Evolutionary conservation across 108 stramenopile species (phyloP).

Genomic region (Ochromonas danica): DNA sequence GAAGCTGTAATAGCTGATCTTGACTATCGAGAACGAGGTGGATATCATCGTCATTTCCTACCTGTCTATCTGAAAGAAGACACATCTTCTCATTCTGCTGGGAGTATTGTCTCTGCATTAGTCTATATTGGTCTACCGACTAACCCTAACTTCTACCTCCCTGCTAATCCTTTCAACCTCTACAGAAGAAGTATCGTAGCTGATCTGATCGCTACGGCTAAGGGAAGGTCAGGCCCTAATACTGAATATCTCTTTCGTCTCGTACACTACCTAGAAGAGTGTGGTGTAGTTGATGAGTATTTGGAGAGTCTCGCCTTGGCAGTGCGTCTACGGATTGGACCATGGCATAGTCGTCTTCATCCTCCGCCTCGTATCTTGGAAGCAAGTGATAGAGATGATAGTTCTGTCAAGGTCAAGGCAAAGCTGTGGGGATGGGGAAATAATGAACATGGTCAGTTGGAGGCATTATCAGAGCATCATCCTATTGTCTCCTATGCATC

Average conservation of each 20-base stretch:
- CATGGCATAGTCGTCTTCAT: background rate
- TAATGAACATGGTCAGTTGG: constrained; percentile 1
- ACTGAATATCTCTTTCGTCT: constrained; percentile 2
- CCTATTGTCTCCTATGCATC: too few relatives aligned
- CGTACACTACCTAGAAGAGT: background rate
- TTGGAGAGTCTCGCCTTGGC: background rate
- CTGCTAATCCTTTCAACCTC: background rate
- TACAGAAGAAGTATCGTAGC: background rate
- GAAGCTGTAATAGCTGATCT: constrained; percentile 13
- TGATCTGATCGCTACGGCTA: background rate
- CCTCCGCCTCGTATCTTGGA: background rate
- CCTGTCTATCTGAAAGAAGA: background rate
- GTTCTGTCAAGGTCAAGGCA: background rate
- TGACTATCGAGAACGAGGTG: constrained; percentile 38
- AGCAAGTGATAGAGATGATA: background rate
- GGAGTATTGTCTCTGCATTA: background rate
- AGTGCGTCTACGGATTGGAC: background rate
- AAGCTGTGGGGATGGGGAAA: constrained; percentile 14
- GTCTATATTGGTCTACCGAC: constrained; percentile 23
- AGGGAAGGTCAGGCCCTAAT: constrained; percentile 3
- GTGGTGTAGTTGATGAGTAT: background rate
- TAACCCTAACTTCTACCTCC: constrained; percentile 35
- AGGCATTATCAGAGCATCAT: background rate
- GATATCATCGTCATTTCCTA: constrained; percentile 10
- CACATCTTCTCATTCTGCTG: background rate